Conservation (phyloP, 805 yeast genomes). For the Yamadazyma sp. region DNA sequence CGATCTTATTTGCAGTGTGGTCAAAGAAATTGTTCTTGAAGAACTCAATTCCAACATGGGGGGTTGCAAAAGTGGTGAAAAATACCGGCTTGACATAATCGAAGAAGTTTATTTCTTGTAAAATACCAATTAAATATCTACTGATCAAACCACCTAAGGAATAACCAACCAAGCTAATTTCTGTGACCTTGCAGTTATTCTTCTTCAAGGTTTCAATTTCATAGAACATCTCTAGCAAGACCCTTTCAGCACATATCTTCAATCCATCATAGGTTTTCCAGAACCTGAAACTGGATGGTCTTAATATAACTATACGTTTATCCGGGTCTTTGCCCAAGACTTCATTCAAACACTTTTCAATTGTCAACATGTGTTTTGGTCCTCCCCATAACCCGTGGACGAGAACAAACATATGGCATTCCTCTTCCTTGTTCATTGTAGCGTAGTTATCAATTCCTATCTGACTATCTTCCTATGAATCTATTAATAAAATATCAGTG, state of each 20-base stretch:
- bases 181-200: slow-evolving; percentile 41
- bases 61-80: slow-evolving; percentile 43
- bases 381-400: slow-evolving; percentile 46
- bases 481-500: too few relatives aligned
- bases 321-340: slow-evolving; percentile 19
- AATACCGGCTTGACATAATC: slow-evolving; percentile 34
- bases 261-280: slow-evolving; percentile 46
- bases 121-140: slow-evolving; percentile 70
- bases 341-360: slow-evolving; percentile 29
- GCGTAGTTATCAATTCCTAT: too few relatives aligned
- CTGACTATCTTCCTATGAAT: too few relatives aligned
- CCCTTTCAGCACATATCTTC: slow-evolving; percentile 30
- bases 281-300: slow-evolving; percentile 39
- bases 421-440: slow-evolving; percentile 5
- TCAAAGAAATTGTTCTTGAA: slow-evolving; percentile 32
- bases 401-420: slow-evolving; percentile 36
- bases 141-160: slow-evolving; percentile 86
- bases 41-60: slow-evolving; percentile 42
- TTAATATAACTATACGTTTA: slow-evolving; percentile 31
- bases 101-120: slow-evolving; percentile 33
- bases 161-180: slow-evolving; percentile 80
- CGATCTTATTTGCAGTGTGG: slow-evolving; percentile 28
- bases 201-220: slow-evolving; percentile 38
- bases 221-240: slow-evolving; percentile 35
- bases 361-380: slow-evolving; percentile 38